Percentiles rank a stretch among this genome's conserved stretches.
Conservation (phyloP, 371 early-diverging fungal species). For the Mortierella sp. region DNA sequence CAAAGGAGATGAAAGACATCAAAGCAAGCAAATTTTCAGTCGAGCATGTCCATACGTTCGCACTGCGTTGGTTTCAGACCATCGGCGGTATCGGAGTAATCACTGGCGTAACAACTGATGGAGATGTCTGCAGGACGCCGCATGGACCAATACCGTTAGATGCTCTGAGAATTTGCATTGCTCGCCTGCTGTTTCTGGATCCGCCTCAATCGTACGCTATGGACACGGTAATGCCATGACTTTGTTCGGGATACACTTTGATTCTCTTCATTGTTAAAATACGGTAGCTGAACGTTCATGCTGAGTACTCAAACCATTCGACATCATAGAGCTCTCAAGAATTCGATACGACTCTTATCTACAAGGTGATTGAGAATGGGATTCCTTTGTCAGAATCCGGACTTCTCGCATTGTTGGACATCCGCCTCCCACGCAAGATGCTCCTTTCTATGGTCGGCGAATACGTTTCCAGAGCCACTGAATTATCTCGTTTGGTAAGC, state of each 20-base stretch:
- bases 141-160: constrained; percentile 35
- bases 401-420: constrained; percentile 28
- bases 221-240: constrained; percentile 23
- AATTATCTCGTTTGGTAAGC: constrained; percentile 47
- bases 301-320: neutral
- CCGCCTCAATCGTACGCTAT: constrained; percentile 38
- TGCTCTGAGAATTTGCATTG: constrained; percentile 24
- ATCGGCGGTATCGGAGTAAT: constrained; percentile 14
- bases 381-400: constrained; percentile 34
- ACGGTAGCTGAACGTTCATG: no score
- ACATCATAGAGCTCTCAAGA: constrained; percentile 38
- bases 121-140: constrained; percentile 37
- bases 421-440: constrained; percentile 31
- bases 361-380: constrained; percentile 38
- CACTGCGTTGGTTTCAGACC: constrained; percentile 43
- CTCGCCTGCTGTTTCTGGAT: constrained; percentile 37
- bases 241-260: no score
- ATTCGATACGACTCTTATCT: constrained; percentile 35
- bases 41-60: constrained; percentile 33
- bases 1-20: constrained; percentile 34
- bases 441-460: constrained; percentile 30
- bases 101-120: constrained; percentile 4
- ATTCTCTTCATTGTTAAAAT: no score
- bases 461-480: constrained; percentile 40
- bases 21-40: constrained; percentile 42